Base-by-base conservation (phyloP, 768 basidiomycete species). In the Leccinum variicolor region DNA sequence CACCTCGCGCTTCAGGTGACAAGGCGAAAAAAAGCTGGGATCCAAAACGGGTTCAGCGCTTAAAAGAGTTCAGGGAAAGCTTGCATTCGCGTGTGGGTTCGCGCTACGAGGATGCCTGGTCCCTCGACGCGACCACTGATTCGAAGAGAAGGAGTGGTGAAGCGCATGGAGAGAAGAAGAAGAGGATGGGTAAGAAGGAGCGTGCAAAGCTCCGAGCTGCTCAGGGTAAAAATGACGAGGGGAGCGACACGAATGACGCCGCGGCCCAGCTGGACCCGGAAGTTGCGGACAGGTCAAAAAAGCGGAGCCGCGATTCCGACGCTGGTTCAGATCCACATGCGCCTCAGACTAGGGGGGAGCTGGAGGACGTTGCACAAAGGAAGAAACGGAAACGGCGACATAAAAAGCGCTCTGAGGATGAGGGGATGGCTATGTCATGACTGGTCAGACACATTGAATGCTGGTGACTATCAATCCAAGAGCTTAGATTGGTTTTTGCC, bases 101-200 rank as follows among this genome's bases (percentile, higher is more conserved):
- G 19, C 57, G 19, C 0, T 62, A 60, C 23, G 61, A 59, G 23
- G 67, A 54, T 43, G 21, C 60, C 21, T 70, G 69, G 69, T 64
- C 63, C 23, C 28, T 67, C 29, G 52, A 52, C 1, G 13, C 11
- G 6, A 34, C 19, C 10, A 52, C 50, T 19, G 52, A 48, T 10
- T 26, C 50, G 6, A 59, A 55, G n/a, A 61, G 54, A 9, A 65
- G 53, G 43, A 14, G 17, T 23, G 25, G 34, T 1, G 66, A 34
- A 17, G 59, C 54, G 43, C 63, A 65, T 9, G 64, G 59, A 53
- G 62, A 64, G 47, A 73, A 69, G 61, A 88, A 87, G 77, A 87
- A 84, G 73, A 71, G 87, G 64, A 86, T 78, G 64, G 86, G 86
- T 13, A 87, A 82, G 79, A 88, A 87, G 73, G 86, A 89, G 71